These are phyloP conservation scores for Purshia tridentata DNA, from an alignment of 306 rosid species.

Conservation along the genomic window DNA sequence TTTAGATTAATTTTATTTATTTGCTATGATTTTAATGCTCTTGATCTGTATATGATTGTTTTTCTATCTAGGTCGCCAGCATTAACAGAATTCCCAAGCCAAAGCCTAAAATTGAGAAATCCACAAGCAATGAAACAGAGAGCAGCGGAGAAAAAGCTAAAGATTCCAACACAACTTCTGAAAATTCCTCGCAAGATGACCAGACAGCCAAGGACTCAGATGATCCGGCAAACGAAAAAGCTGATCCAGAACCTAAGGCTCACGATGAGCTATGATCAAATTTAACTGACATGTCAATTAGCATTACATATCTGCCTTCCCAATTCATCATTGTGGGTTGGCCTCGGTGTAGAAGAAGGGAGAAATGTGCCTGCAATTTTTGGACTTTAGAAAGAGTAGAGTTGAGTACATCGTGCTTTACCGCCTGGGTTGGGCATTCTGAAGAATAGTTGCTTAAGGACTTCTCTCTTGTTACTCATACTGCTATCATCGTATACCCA, in stretches of 20 bases:
- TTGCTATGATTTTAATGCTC: not conserved
- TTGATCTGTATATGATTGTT: not conserved
- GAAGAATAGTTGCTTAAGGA: not conserved
- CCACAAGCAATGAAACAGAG: conserved; percentile 58
- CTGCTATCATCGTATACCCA: not conserved
- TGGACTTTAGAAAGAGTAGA: conserved; percentile 21
- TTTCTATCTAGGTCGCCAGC: conserved; percentile 49
- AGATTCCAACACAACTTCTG: conserved; percentile 43
- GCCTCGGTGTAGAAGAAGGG: conserved; percentile 17
- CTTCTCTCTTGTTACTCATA: not conserved
- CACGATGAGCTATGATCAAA: conserved; percentile 77
- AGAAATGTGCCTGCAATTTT: conserved; percentile 21
- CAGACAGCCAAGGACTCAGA: conserved; percentile 39
- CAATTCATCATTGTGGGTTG: conserved; percentile 22
- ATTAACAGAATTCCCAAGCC: conserved; percentile 84
- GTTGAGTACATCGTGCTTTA: conserved; percentile 24
- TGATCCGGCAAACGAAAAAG: conserved; percentile 32
- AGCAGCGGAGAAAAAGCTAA: conserved; percentile 39
- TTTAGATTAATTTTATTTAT: not conserved
- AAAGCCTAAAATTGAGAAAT: conserved; percentile 75
- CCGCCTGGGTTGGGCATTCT: not conserved
- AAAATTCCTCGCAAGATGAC: conserved; percentile 39
- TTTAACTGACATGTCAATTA: conserved; percentile 23
- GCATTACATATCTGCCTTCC: conserved; percentile 36
- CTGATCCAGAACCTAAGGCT: conserved; percentile 30